phyloP scores from a whole-genome alignment of 306 rosid species.

The Styphnolobium japonicum region DNA sequence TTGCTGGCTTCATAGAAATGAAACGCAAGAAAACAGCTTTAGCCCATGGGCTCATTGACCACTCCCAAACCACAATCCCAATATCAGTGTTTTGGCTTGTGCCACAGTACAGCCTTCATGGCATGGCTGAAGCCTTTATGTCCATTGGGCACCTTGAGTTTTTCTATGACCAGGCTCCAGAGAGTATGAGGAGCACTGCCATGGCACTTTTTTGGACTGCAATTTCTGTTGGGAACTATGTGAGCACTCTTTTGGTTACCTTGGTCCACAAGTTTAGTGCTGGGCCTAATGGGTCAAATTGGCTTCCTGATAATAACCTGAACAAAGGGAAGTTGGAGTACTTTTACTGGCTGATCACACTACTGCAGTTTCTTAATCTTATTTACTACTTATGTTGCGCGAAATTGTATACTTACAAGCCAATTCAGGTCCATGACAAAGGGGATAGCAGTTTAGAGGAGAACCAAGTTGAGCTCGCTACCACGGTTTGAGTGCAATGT shows the following conservation, averaged over 20 bases:
- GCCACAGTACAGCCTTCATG: slow-evolving; percentile 88
- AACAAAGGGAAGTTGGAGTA: slow-evolving; percentile 75
- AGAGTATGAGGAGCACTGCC: slow-evolving; percentile 93
- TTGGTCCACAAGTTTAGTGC: slow-evolving; percentile 66
- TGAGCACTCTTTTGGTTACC: slow-evolving; percentile 68
- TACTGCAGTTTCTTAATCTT: slow-evolving; percentile 57
- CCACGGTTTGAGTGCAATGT: slow-evolving; percentile 24
- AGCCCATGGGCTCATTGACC: slow-evolving; percentile 45
- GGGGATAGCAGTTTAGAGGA: slow-evolving; percentile 26
- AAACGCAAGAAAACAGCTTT: slow-evolving; percentile 64
- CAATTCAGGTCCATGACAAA: slow-evolving; percentile 52
- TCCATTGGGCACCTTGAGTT: slow-evolving; percentile 90
- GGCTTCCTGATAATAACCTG: slow-evolving; percentile 78
- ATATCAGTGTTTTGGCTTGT: slow-evolving; percentile 84
- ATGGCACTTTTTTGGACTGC: slow-evolving; percentile 81
- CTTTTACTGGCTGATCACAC: slow-evolving; percentile 81
- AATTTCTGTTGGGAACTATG: slow-evolving; percentile 62
- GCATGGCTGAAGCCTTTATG: slow-evolving; percentile 96
- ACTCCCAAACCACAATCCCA: slow-evolving; percentile 50
- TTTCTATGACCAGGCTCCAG: slow-evolving; percentile 92
- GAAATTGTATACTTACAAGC: slow-evolving; percentile 64
- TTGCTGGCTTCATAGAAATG: slow-evolving; percentile 72
- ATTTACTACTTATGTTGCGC: slow-evolving; percentile 66
- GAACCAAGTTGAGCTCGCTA: slow-evolving; percentile 53
- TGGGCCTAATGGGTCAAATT: slow-evolving; percentile 66